phyloP scores from a whole-genome alignment of 2,329 filamentous ascomycete species.

The Clarireedia homoeocarpa region DNA sequence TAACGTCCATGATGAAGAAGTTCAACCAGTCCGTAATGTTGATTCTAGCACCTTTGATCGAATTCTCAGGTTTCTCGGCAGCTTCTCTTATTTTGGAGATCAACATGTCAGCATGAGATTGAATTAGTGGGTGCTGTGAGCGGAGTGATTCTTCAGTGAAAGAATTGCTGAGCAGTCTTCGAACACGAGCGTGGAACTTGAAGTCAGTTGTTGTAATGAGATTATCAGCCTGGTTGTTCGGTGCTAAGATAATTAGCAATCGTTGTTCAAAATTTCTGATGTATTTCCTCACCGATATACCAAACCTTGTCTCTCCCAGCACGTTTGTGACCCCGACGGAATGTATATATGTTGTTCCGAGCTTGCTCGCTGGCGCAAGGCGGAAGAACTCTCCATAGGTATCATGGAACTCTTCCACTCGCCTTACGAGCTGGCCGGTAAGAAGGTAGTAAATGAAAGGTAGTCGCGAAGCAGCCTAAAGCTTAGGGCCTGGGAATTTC shows the following conservation, averaged over 20 bases:
- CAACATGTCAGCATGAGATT: conserved; percentile 9
- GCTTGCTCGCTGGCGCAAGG: not conserved
- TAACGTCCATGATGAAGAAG: conserved; percentile 31
- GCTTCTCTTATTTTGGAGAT: not conserved
- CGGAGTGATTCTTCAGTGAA: conserved; percentile 26
- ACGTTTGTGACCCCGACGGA: not conserved
- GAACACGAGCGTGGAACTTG: conserved; percentile 21
- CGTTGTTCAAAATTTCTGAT: not conserved
- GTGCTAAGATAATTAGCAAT: not conserved
- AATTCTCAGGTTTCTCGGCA: not conserved
- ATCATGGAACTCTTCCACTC: not conserved
- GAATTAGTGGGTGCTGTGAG: conserved; percentile 25
- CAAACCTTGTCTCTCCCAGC: not conserved
- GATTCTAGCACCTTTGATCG: not conserved
- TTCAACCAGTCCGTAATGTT: conserved; percentile 29
- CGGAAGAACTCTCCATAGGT: not conserved
- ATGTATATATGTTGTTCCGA: not conserved
- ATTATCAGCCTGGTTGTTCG: not conserved
- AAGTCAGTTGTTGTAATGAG: not conserved
- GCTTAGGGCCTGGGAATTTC: not conserved
- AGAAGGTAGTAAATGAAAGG: not conserved
- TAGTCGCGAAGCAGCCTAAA: not conserved
- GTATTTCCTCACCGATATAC: not conserved
- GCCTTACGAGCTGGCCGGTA: not conserved
- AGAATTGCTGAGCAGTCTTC: conserved; percentile 23